Conservation (phyloP, 2,329 filamentous ascomycete species). For the Alternaria sp. region DNA sequence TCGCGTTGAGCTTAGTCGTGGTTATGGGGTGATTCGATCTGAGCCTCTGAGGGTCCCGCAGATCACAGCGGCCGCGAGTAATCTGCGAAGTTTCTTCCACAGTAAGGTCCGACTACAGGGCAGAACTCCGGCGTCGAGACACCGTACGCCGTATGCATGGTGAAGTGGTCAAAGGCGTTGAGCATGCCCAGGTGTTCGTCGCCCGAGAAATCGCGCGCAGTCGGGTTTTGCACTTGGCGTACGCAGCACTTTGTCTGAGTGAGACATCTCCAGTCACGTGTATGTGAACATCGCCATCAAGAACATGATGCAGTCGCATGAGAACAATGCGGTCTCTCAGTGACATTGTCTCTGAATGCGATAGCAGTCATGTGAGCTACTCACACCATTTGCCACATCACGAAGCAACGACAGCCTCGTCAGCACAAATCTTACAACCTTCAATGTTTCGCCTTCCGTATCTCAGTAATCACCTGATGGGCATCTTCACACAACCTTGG, state of each 20-base stretch:
- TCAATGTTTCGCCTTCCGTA: background rate
- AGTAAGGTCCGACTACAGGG: background rate
- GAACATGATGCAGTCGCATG: background rate
- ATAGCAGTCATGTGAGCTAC: background rate
- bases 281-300: background rate
- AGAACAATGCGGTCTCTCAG: background rate
- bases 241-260: background rate
- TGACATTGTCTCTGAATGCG: background rate
- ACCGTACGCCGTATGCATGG: background rate
- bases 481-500: background rate
- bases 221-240: background rate
- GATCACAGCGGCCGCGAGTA: background rate
- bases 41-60: background rate
- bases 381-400: background rate
- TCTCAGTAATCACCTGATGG: background rate
- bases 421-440: background rate
- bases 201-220: background rate
- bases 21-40: background rate
- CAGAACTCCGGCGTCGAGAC: background rate
- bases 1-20: constrained; percentile 4
- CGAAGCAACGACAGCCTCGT: background rate
- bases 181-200: no score
- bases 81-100: background rate
- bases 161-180: background rate
- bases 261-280: background rate